Conservation (phyloP, 2,329 filamentous ascomycete species). For the Akanthomyces lecanii region DNA sequence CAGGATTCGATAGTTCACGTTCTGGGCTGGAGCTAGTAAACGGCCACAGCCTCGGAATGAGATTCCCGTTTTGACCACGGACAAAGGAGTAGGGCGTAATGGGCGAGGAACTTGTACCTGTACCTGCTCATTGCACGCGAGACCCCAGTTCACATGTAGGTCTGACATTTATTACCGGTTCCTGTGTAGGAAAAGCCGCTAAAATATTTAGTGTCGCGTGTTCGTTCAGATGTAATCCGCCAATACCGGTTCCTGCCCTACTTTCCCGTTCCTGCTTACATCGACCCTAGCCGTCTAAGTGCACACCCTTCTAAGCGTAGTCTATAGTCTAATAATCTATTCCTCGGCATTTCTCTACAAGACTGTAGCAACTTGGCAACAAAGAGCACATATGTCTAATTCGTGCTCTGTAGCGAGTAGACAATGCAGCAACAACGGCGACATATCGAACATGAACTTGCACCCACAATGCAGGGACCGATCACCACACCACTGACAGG, state of each 20-base stretch:
- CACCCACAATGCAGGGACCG: constrained; percentile 38
- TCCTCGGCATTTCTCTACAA: neutral
- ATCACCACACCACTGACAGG: constrained; percentile 73
- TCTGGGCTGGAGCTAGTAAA: no score
- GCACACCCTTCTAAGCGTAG: neutral
- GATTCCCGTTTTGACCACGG: no score
- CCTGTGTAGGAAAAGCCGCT: no score
- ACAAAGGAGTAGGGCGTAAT: no score
- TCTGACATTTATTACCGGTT: no score
- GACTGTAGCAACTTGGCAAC: neutral
- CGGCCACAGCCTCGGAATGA: no score
- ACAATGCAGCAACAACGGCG: neutral
- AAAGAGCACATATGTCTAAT: neutral
- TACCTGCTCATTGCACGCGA: no score
- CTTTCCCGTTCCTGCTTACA: neutral
- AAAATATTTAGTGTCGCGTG: neutral
- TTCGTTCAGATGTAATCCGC: neutral
- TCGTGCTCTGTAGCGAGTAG: neutral
- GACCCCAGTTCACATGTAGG: no score
- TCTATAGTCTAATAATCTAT: neutral
- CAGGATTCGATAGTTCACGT: no score
- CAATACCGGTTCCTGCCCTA: neutral
- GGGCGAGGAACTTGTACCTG: no score
- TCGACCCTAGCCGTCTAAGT: neutral
- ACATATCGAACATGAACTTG: neutral